Evolutionary conservation across 805 yeast species (phyloP), one percentile per base, ranked within the genome.

Genomic region (Lipomyces orientalis): DNA sequence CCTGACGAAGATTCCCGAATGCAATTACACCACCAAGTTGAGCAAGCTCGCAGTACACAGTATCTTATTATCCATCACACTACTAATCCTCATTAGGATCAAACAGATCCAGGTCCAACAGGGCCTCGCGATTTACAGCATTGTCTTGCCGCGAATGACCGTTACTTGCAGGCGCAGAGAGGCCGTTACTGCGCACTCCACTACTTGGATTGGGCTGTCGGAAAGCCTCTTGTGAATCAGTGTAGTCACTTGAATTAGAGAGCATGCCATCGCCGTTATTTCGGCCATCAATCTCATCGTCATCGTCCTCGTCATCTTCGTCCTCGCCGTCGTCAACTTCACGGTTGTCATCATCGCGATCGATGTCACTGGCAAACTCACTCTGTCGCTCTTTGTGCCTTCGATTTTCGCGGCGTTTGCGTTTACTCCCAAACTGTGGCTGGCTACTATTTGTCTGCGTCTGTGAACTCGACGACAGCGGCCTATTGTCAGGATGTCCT

Each of bases 21-120:
- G 29, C 29, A 25, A 25, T 25, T 25, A 25, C 29, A 25, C 29
- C 29, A 25, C 29, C 29, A 25, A 25, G 29, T 3, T 25, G 29
- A 25, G 29, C 29, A 25, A 25, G 29, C 29, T 25, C 1, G 29
- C 29, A 25, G 29, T 25, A 25, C 29, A 25, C 29, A 2, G 29
- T 25, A 25, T 25, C n/a, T n/a, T n/a, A n/a, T n/a, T n/a, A n/a
- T 22, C 29, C 31, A 52, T 31, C 16, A n/a, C 16, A n/a, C 3
- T 16, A 5, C 29, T 72, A 77, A 4, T 78, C 80, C 34, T 75
- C 79, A 58, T 79, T 81, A 2, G 81, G 79, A 66, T 79, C 81
- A 69, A 79, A 76, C 55, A 76, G 71, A 62, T 79, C 81, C 61
- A 79, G 66, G 46, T 75, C 74, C 31, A 76, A 71, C 60, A 69